Evolutionary conservation across 805 yeast species (phyloP).

Genomic region (Diddensiella transvaalensis): DNA sequence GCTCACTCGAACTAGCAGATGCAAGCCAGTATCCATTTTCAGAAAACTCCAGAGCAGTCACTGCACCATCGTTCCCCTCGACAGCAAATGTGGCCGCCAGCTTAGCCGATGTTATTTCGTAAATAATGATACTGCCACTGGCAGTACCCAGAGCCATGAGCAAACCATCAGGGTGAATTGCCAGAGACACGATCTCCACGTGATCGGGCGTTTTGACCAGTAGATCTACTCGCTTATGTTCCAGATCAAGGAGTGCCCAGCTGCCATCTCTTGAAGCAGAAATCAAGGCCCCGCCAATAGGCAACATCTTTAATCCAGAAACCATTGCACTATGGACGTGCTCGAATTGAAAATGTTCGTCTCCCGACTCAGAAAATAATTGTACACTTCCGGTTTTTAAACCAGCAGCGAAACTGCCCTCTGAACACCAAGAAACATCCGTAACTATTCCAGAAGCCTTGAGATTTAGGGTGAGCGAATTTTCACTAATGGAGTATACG

Average conservation of each 20-base stretch:
- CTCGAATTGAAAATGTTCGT: background rate
- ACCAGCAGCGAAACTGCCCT: constrained; percentile 13
- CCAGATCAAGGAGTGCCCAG: constrained; percentile 18
- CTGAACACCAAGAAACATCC: constrained; percentile 14
- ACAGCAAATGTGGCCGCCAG: constrained; percentile 34
- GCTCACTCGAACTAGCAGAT: constrained; percentile 35
- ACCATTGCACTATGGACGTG: constrained; percentile 1
- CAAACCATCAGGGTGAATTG: constrained; percentile 50
- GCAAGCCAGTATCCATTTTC: constrained; percentile 62
- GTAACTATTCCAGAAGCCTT: constrained; percentile 19
- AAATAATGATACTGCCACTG: constrained; percentile 37
- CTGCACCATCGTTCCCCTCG: constrained; percentile 15
- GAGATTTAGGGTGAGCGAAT: constrained; percentile 2
- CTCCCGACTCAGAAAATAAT: constrained; percentile 5
- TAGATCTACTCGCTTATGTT: constrained; percentile 9
- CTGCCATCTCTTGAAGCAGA: constrained; percentile 13
- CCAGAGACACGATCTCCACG: constrained; percentile 2
- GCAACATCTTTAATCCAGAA: constrained; percentile 1
- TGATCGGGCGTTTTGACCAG: constrained; percentile 14
- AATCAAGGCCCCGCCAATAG: constrained; percentile 5
- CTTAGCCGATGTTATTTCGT: constrained; percentile 36
- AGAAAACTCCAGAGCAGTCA: constrained; percentile 47
- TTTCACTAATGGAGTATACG: constrained; percentile 11
- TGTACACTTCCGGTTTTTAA: constrained; percentile 20
- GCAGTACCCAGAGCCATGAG: constrained; percentile 40